These are phyloP conservation scores for Paraconiothyrium brasiliense DNA, from an alignment of 2,329 filamentous ascomycete species.

Conservation along the genomic window DNA sequence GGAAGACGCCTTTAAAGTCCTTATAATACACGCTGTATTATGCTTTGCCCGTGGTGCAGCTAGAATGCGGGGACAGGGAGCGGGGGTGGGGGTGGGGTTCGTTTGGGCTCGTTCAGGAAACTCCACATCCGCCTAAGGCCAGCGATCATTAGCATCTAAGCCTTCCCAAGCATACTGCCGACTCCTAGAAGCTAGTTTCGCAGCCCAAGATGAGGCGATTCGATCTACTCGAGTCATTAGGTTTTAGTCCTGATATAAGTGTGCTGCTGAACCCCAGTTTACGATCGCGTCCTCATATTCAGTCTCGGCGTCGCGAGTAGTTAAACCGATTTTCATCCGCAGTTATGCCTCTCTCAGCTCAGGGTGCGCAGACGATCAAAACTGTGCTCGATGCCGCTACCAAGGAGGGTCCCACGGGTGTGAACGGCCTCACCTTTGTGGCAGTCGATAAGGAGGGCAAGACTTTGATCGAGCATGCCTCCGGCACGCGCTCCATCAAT, in stretches of 20 bases:
- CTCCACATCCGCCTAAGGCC: not conserved
- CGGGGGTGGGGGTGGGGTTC: not conserved
- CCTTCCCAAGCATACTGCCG: not conserved
- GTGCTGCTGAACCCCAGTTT: not conserved
- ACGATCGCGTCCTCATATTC: not conserved
- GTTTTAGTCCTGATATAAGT: not conserved
- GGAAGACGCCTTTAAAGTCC: not conserved
- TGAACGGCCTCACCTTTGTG: constrained; percentile 57
- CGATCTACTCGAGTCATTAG: not conserved
- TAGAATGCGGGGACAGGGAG: not conserved
- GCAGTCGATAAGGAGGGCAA: constrained; percentile 57
- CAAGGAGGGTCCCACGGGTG: constrained; percentile 39
- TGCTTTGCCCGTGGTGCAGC: not conserved
- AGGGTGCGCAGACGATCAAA: constrained; percentile 47
- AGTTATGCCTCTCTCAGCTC: constrained; percentile 45
- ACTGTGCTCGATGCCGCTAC: constrained; percentile 45
- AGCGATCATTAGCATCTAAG: not conserved
- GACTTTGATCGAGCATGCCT: constrained; percentile 52
- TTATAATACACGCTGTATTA: not conserved
- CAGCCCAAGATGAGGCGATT: not conserved
- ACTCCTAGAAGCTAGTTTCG: not conserved
- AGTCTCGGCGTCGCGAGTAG: not conserved
- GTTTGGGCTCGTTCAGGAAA: not conserved
- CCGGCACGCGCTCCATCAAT: constrained; percentile 53
- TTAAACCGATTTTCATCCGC: not conserved